Percentiles rank a stretch among this genome's conserved stretches.
phyloP scores from a whole-genome alignment of 2,329 filamentous ascomycete species.

The Pseudogymnoascus pannorum region DNA sequence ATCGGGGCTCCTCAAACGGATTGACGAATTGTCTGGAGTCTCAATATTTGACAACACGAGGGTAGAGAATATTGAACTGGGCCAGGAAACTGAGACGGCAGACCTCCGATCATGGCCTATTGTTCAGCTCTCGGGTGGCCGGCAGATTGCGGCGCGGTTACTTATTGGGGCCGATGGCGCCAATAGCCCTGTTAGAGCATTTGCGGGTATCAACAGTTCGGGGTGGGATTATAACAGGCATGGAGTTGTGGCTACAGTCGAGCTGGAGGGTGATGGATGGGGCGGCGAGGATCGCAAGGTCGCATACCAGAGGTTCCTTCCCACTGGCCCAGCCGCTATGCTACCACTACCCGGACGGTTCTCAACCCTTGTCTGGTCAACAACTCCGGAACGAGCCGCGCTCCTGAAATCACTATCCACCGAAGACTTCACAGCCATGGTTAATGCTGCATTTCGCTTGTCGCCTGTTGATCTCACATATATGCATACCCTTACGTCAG shows the following conservation, averaged over 20 bases:
- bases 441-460: constrained; percentile 89
- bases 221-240: constrained; percentile 94
- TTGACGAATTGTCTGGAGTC: constrained; percentile 62
- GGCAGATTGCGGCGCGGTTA: constrained; percentile 68
- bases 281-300: constrained; percentile 54
- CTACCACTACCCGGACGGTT: constrained; percentile 78
- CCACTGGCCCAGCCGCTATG: constrained; percentile 84
- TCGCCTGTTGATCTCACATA: constrained; percentile 72
- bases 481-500: constrained; percentile 58
- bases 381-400: constrained; percentile 70
- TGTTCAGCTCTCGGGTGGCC: constrained; percentile 59
- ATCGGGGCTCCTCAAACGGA: constrained; percentile 63
- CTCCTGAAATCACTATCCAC: constrained; percentile 68
- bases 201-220: constrained; percentile 74
- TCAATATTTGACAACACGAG: constrained; percentile 68
- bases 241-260: constrained; percentile 83
- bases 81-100: constrained; percentile 57
- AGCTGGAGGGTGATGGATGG: constrained; percentile 56
- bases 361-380: constrained; percentile 91
- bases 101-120: constrained; percentile 86
- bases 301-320: constrained; percentile 92
- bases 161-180: constrained; percentile 90
- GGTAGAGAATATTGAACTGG: constrained; percentile 73
- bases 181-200: constrained; percentile 85
- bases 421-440: constrained; percentile 72